A percentile compares a stretch with the other conserved stretches of the same genome.
Conservation (phyloP, 306 rosid species). For the Castanea sativa region DNA sequence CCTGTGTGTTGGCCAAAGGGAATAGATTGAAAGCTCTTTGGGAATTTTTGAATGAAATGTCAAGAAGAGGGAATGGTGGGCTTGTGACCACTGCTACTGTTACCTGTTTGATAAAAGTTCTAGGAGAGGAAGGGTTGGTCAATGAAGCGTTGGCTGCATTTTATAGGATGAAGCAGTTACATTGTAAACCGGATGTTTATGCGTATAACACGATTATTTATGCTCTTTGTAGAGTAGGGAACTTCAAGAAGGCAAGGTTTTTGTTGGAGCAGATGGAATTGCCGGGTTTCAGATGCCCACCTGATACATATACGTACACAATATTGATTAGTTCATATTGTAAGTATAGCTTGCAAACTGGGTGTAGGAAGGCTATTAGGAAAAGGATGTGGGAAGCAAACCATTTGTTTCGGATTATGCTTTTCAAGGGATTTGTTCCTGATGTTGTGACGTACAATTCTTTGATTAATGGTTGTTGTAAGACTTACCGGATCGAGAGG, state of each 20-base stretch:
- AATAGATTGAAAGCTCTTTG: conserved; percentile 46
- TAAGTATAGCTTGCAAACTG: conserved; percentile 60
- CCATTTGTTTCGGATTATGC: conserved; percentile 76
- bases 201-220: conserved; percentile 60
- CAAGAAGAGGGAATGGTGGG: conserved; percentile 25
- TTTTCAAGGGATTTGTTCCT: conserved; percentile 70
- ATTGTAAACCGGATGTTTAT: conserved; percentile 65
- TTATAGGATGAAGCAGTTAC: conserved; percentile 71
- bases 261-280: conserved; percentile 86
- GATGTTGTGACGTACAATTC: conserved; percentile 87
- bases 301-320: conserved; percentile 71
- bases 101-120: conserved; percentile 85
- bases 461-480: conserved; percentile 86
- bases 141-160: conserved; percentile 61
- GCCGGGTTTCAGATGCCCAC: conserved; percentile 79
- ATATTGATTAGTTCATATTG: conserved; percentile 72
- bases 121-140: conserved; percentile 76
- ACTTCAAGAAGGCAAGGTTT: conserved; percentile 61
- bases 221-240: conserved; percentile 72
- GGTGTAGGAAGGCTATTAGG: conserved; percentile 72
- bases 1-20: conserved; percentile 60
- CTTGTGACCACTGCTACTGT: conserved; percentile 58
- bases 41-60: conserved; percentile 63
- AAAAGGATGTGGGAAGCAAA: conserved; percentile 82
- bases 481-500: conserved; percentile 58